Evolutionary conservation across 768 basidiomycete genomes (phyloP).

Genomic region (Gloeopeniophorella convolvens): DNA sequence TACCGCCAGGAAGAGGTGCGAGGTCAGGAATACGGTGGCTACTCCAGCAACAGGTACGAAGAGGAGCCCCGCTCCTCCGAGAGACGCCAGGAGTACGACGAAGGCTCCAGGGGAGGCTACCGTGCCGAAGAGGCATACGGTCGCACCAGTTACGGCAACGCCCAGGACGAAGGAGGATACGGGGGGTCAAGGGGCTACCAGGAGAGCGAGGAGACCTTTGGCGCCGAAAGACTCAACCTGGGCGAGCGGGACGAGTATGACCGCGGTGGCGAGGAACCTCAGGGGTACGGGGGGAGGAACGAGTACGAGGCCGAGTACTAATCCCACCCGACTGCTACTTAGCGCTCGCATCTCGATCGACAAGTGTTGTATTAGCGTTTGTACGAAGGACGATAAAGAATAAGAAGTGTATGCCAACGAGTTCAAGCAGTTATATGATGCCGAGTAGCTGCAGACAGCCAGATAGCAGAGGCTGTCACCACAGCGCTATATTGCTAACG

Average conservation of each 20-base stretch:
- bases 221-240: slow-evolving; percentile 44
- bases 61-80: neutral
- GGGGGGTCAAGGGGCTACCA: slow-evolving; percentile 8
- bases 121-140: neutral
- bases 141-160: neutral
- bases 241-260: slow-evolving; percentile 29
- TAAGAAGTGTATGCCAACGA: no score
- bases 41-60: neutral
- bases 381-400: neutral
- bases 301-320: slow-evolving; percentile 11
- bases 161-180: neutral
- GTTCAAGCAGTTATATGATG: no score
- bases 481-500: no score
- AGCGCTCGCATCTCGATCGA: neutral
- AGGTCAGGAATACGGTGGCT: neutral
- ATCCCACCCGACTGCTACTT: no score
- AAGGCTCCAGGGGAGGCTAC: neutral
- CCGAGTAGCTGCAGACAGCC: no score
- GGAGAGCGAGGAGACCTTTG: slow-evolving; percentile 41
- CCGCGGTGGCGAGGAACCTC: neutral
- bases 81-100: neutral
- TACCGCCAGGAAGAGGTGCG: neutral
- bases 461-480: no score
- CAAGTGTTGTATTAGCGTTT: neutral
- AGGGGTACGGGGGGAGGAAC: neutral